These are phyloP conservation scores for Euphorbia tirucalli DNA, from an alignment of 345 rosid species.

Conservation along the genomic window DNA sequence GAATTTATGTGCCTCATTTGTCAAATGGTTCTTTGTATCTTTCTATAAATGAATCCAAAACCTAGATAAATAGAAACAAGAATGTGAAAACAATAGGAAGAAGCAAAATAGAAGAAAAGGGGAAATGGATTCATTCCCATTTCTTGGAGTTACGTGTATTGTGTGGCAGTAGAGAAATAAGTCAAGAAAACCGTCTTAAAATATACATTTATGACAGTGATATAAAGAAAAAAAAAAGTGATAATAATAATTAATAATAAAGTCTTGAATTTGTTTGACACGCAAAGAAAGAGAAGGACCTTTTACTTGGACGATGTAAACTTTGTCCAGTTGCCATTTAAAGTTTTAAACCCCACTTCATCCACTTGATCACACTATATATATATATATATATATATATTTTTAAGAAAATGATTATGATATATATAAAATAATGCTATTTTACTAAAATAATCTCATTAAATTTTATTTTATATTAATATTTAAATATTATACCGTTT, in stretches of 20 bases:
- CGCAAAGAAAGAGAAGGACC: conserved; percentile 7
- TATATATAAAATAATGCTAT: too few species aligned
- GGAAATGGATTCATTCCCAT: neutral
- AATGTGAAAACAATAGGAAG: neutral
- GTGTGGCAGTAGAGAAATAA: conserved; percentile 12
- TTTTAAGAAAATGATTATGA: too few species aligned
- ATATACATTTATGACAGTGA: neutral
- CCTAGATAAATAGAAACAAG: neutral
- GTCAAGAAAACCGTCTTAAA: conserved; percentile 34
- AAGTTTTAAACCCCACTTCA: neutral
- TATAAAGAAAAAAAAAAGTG: neutral
- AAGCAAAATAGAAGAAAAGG: neutral
- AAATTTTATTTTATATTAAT: too few species aligned
- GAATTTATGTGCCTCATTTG: neutral
- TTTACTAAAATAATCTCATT: too few species aligned
- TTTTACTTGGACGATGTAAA: neutral
- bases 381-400: neutral
- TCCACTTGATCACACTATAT: neutral
- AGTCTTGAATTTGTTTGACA: conserved; percentile 2
- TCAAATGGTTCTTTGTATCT: neutral
- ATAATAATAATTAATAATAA: neutral
- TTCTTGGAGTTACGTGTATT: conserved; percentile 24
- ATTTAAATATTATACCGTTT: too few species aligned
- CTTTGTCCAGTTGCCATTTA: neutral
- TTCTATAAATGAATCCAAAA: conserved; percentile 17